Percentiles rank a stretch among this genome's conserved stretches.
Evolutionary conservation across 2,329 filamentous ascomycete species (phyloP).

Genomic region (Fusarium domesticum): DNA sequence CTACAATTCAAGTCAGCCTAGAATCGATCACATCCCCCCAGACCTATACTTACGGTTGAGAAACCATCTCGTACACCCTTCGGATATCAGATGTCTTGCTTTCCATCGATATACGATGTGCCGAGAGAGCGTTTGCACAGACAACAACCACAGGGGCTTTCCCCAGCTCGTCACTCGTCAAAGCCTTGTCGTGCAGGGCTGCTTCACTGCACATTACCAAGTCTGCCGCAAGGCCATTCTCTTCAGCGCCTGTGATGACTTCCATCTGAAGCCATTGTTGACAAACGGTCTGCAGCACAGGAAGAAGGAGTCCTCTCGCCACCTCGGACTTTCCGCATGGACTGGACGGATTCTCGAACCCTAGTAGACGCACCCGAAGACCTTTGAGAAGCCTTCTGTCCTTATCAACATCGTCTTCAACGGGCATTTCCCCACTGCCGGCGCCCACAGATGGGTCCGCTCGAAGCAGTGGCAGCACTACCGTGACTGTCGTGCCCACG

Average conservation of each 20-base stretch:
- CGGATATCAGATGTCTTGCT: conserved; percentile 13
- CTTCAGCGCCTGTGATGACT: conserved; percentile 6
- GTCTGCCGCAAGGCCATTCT: conserved; percentile 21
- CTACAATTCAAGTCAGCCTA: conserved; percentile 9
- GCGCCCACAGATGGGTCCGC: background rate
- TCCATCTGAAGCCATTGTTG: conserved; percentile 24
- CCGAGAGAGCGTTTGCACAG: conserved; percentile 33
- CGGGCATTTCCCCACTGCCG: conserved; percentile 4
- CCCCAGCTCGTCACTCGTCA: conserved; percentile 5
- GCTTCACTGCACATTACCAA: conserved; percentile 26
- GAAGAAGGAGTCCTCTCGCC: conserved; percentile 5
- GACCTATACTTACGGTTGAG: conserved; percentile 34
- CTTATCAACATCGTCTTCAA: conserved; percentile 29
- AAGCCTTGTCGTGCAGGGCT: conserved; percentile 5
- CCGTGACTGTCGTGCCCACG: conserved; percentile 36
- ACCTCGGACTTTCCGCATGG: conserved; percentile 5
- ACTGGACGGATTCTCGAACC: conserved; percentile 7
- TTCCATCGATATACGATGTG: conserved; percentile 25
- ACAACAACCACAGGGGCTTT: conserved; percentile 32
- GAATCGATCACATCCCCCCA: background rate
- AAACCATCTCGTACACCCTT: conserved; percentile 37
- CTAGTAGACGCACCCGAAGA: conserved; percentile 24
- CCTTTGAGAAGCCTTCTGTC: conserved; percentile 30
- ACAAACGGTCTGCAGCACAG: conserved; percentile 17
- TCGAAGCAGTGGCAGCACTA: conserved; percentile 31